A percentile compares a stretch with the other conserved stretches of the same genome.
phyloP scores from a whole-genome alignment of 805 yeast genomes.

The Sugiyamaella marilandica region DNA sequence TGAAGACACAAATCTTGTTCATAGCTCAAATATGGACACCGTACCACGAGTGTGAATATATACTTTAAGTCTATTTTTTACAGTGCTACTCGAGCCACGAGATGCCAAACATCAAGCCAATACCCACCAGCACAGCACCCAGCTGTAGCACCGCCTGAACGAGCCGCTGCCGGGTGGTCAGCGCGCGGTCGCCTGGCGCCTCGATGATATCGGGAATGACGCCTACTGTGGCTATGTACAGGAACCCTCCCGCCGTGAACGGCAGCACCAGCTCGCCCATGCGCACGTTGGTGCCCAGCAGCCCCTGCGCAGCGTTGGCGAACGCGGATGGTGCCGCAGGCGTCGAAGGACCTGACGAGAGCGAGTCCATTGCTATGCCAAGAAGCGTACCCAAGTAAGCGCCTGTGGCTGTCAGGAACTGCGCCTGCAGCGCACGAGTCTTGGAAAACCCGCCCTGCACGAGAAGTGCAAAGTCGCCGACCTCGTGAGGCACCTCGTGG shows the following conservation, averaged over 20 bases:
- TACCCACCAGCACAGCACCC: constrained; percentile 48
- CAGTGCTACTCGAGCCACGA: constrained; percentile 24
- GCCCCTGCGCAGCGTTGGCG: constrained; percentile 30
- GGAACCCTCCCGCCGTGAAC: constrained; percentile 70
- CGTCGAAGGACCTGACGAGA: constrained; percentile 7
- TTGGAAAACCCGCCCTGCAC: constrained; percentile 65
- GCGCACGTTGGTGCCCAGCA: constrained; percentile 49
- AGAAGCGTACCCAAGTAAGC: constrained; percentile 60
- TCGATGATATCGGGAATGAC: constrained; percentile 70
- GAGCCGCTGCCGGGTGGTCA: constrained; percentile 38
- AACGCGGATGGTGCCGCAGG: constrained; percentile 9
- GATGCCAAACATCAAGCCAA: constrained; percentile 51
- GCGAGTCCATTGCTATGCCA: constrained; percentile 53
- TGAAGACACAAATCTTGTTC: no score
- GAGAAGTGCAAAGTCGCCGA: constrained; percentile 73
- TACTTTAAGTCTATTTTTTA: no score
- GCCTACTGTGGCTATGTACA: constrained; percentile 68
- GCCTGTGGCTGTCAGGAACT: constrained; percentile 60
- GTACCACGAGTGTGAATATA: no score
- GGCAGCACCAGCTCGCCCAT: constrained; percentile 56
- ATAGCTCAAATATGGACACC: no score
- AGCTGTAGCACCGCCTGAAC: constrained; percentile 44
- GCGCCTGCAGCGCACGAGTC: constrained; percentile 61
- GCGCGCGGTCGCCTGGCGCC: constrained; percentile 28
- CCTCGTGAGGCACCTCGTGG: constrained; percentile 79